Evolutionary conservation across 345 rosid species (phyloP).

Genomic region (Dovyalis caffra): DNA sequence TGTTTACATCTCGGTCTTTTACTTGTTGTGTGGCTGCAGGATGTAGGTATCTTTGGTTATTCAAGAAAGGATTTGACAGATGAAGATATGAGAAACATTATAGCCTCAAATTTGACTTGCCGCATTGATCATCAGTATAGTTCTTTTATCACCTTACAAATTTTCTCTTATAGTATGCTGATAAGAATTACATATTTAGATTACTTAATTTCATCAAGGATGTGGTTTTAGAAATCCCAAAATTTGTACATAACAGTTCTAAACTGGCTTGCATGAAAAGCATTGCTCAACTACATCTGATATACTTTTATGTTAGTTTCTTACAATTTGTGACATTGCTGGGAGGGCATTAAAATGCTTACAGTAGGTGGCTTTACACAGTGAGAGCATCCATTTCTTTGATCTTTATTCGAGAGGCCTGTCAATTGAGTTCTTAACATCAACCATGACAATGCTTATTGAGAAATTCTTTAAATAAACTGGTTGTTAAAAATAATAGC

Average conservation of each 20-base stretch:
- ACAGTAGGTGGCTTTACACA: too few species aligned
- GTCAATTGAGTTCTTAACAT: not conserved
- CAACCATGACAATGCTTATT: not conserved
- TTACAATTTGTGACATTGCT: too few species aligned
- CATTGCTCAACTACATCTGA: too few species aligned
- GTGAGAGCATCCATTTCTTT: not conserved
- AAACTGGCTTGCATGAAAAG: too few species aligned
- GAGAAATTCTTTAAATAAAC: not conserved
- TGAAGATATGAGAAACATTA: slow-evolving; percentile 65
- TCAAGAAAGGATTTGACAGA: slow-evolving; percentile 70
- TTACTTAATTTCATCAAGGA: too few species aligned
- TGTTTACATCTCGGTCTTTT: not conserved
- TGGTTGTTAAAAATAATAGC: not conserved
- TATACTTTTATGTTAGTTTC: too few species aligned
- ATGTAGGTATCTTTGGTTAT: slow-evolving; percentile 64
- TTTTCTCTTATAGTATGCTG: not conserved
- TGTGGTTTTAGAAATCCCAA: too few species aligned
- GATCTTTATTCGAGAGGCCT: not conserved
- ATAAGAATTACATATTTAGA: too few species aligned
- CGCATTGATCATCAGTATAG: slow-evolving; percentile 71
- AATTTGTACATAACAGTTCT: too few species aligned
- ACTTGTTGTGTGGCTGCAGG: slow-evolving; percentile 34
- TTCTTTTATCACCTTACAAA: slow-evolving; percentile 14
- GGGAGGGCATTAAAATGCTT: too few species aligned
- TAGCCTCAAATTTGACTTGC: slow-evolving; percentile 67